Percentiles rank a stretch among this genome's conserved stretches.
Evolutionary conservation across 768 basidiomycete genomes (phyloP).

Genomic region (Daedaleopsis nitida): DNA sequence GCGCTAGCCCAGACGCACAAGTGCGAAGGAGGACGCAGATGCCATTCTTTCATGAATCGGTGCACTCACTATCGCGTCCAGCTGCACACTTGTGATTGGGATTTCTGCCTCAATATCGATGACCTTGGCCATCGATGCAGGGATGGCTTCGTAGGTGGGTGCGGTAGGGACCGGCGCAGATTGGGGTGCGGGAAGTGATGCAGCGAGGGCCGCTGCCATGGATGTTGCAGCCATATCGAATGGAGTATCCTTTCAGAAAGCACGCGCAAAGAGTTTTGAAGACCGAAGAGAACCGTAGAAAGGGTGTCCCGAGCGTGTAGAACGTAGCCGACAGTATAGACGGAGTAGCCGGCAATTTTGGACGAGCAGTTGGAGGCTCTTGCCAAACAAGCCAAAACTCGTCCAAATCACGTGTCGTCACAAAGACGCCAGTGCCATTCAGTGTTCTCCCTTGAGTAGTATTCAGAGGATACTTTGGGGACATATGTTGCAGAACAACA

Average conservation of each 20-base stretch:
- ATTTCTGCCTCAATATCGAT: constrained; percentile 94
- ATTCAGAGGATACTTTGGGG: no score
- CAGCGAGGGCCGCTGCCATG: constrained; percentile 92
- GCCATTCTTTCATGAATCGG: background rate
- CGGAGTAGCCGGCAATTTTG: constrained; percentile 2
- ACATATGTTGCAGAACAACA: no score
- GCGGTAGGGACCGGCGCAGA: constrained; percentile 61
- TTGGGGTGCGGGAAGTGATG: constrained; percentile 70
- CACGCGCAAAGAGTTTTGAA: background rate
- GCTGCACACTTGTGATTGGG: constrained; percentile 73
- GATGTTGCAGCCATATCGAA: constrained; percentile 49
- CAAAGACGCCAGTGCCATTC: background rate
- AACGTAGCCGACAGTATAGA: background rate
- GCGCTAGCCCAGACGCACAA: constrained; percentile 3
- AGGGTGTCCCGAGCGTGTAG: background rate
- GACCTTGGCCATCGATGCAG: constrained; percentile 88
- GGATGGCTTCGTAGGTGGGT: constrained; percentile 83
- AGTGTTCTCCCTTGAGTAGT: no score
- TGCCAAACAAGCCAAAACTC: constrained; percentile 25
- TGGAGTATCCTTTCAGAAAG: background rate
- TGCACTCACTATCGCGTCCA: constrained; percentile 80
- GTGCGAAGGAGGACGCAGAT: background rate
- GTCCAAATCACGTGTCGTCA: constrained; percentile 16
- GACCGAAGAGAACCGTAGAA: background rate
- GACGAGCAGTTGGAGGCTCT: constrained; percentile 13